phyloP scores from a whole-genome alignment of 2,329 filamentous ascomycete species.

The Nemania serpens region DNA sequence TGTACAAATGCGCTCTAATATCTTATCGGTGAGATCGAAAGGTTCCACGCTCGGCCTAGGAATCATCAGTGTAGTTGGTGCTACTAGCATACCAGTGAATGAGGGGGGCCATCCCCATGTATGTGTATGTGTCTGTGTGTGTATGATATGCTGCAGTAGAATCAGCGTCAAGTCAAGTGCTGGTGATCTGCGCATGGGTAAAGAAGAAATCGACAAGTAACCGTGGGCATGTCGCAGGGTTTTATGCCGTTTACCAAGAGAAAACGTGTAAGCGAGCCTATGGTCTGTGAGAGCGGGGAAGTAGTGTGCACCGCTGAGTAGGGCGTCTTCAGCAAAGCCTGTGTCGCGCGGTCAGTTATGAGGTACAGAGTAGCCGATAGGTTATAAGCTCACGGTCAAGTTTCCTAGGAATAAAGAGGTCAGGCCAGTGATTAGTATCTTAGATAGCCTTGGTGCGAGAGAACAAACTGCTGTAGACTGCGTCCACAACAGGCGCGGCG shows the following conservation, averaged over 20 bases:
- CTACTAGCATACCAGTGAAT: conserved; percentile 30
- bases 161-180: conserved; percentile 38
- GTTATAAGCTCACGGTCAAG: conserved; percentile 31
- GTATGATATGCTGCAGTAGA: conserved; percentile 33
- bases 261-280: conserved; percentile 10
- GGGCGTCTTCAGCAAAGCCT: conserved; percentile 18
- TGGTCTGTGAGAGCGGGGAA: conserved; percentile 20
- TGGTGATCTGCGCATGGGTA: conserved; percentile 30
- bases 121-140: conserved; percentile 14
- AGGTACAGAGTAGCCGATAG: neutral
- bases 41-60: conserved; percentile 17
- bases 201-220: conserved; percentile 30
- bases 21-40: conserved; percentile 3
- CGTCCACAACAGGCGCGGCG: conserved; percentile 94
- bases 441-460: conserved; percentile 82
- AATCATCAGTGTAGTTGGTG: conserved; percentile 31
- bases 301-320: conserved; percentile 12
- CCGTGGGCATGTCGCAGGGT: conserved; percentile 26
- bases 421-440: conserved; percentile 60
- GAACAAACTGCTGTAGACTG: conserved; percentile 97
- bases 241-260: conserved; percentile 33
- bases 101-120: conserved; percentile 15
- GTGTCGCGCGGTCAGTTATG: neutral
- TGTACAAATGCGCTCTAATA: conserved; percentile 20
- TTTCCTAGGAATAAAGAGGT: conserved; percentile 55